A percentile compares a stretch with the other conserved stretches of the same genome.
Evolutionary conservation across 2,329 filamentous ascomycete species (phyloP).

Genomic region (Colletotrichum zoysiae): DNA sequence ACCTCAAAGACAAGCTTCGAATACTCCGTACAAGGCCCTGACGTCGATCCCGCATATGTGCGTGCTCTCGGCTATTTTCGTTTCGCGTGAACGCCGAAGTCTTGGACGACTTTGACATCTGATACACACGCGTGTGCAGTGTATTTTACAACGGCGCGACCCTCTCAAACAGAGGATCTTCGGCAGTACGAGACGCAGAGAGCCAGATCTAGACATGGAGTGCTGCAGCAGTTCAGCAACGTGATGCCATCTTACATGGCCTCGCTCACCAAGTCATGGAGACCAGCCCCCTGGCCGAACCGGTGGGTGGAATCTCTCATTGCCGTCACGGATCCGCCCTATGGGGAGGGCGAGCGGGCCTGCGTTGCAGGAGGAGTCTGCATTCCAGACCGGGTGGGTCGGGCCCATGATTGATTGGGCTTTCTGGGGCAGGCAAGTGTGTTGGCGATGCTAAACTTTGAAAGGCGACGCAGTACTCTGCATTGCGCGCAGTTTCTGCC

Average conservation of each 20-base stretch:
- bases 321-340: conserved; percentile 44
- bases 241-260: conserved; percentile 41
- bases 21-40: neutral
- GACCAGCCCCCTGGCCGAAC: conserved; percentile 10
- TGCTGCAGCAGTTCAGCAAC: conserved; percentile 26
- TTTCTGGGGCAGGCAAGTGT: conserved; percentile 36
- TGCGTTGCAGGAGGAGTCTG: conserved; percentile 46
- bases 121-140: neutral
- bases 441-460: conserved; percentile 43
- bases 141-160: neutral
- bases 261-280: neutral
- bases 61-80: neutral
- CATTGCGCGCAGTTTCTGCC: conserved; percentile 31
- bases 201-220: conserved; percentile 15
- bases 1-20: neutral
- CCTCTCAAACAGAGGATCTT: neutral
- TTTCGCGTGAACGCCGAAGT: neutral
- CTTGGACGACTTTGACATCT: neutral
- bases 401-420: conserved; percentile 45
- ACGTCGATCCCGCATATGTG: neutral
- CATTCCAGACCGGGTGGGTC: conserved; percentile 45
- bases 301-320: conserved; percentile 38
- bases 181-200: conserved; percentile 7
- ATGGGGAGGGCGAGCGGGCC: conserved; percentile 42
- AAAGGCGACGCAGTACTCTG: conserved; percentile 34